Base-by-base conservation (phyloP, 2,329 filamentous ascomycete species). In the Colletotrichum sp. region DNA sequence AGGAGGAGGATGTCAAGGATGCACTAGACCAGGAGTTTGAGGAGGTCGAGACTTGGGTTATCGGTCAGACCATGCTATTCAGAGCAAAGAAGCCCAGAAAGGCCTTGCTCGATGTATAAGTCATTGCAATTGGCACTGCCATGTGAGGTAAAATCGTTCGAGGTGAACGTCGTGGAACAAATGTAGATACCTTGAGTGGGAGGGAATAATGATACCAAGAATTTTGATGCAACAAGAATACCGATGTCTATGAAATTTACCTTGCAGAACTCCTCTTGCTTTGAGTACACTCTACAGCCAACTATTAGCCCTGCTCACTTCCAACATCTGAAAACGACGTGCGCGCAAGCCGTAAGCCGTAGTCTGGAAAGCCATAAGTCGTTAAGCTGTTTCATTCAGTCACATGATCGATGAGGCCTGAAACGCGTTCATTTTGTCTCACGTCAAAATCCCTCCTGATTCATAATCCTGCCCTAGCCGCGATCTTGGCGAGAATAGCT, bases 51-150 rank as follows among this genome's bases (percentile, higher is more conserved):
- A 82, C 82, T 0, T 82, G 82, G 79, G 71, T 86, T 18, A 81
- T 86, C 15, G 86, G 86, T 0, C 82, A 82, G 72, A 78, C 80
- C 32, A 67, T 88, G 78, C 70, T 88, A n/a, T 88, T 86, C 73
- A 79, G 80, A 64, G 85, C 83, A 10, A 79, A 74, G 34, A 80
- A 72, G 77, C 83, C 83, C 10, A 81, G 78, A 60, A 75, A 64
- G 15, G 28, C 75, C 6, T 63, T 71, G 21, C n/a, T 75, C 85
- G 70, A 77, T 18, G 64, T 77, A 28, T 74, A 13, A 57, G 2
- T 52, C 15, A 9, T 21, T 30, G 12, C 4, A 28, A 43, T 43
- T 12, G 6, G 4, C 6, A 9, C 6, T n/a, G 18, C 28, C 3
- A 13, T 30, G 28, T 61, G 24, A 28, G 12, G 24, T 26, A 3